Evolutionary conservation across 257 asterid genomes (phyloP).

Genomic region (Anisodus tanguticus): DNA sequence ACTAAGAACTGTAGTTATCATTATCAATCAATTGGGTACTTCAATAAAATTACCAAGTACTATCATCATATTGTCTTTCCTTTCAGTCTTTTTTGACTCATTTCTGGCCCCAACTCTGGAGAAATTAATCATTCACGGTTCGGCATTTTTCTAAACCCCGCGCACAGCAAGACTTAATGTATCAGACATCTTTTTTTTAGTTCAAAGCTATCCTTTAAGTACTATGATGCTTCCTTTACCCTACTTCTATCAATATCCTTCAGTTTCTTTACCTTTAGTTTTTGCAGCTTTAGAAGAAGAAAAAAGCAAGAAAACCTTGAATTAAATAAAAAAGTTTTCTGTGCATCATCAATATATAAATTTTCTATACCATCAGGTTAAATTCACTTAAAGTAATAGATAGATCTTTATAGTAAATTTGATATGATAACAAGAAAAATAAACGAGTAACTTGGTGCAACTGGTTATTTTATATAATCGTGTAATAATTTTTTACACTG

Average conservation of each 20-base stretch:
- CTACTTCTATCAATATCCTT: background rate
- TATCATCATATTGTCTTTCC: constrained; percentile 7
- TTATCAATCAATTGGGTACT: background rate
- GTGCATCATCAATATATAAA: too few species aligned
- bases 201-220: too few species aligned
- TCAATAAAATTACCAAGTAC: background rate
- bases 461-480: too few species aligned
- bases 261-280: constrained; percentile 10
- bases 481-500: too few species aligned
- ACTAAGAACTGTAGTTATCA: background rate
- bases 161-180: too few species aligned
- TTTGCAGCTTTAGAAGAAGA: constrained; percentile 12
- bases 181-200: background rate
- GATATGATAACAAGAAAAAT: too few species aligned
- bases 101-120: constrained; percentile 4
- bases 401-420: too few species aligned
- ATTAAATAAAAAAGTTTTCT: background rate
- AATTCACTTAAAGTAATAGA: too few species aligned
- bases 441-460: too few species aligned
- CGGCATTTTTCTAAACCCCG: too few species aligned
- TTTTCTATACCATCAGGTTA: too few species aligned
- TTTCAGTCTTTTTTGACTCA: constrained; percentile 28
- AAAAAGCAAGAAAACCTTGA: background rate
- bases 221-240: constrained; percentile 23
- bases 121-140: background rate